Conservation (phyloP, 2,329 filamentous ascomycete species). For the Trichoderma sp. region DNA sequence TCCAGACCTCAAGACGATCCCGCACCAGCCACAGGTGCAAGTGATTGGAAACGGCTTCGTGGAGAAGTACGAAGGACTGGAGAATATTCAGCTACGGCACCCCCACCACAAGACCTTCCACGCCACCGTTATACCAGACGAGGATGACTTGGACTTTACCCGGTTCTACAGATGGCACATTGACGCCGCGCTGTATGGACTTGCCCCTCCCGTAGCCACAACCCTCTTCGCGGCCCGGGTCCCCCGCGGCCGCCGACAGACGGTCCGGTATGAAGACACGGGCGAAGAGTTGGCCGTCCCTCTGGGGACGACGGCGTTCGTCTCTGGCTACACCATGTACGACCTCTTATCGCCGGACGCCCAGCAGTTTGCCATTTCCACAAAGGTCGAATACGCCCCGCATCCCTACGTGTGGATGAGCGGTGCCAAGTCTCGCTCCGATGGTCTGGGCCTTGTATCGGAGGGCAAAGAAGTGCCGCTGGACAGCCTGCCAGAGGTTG, state of each 20-base stretch:
- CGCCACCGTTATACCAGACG: slow-evolving; percentile 55
- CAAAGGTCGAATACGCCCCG: slow-evolving; percentile 69
- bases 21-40: slow-evolving; percentile 71
- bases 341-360: slow-evolving; percentile 62
- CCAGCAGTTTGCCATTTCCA: slow-evolving; percentile 63
- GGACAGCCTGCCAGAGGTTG: slow-evolving; percentile 61
- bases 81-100: slow-evolving; percentile 65
- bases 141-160: slow-evolving; percentile 49
- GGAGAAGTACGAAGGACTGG: slow-evolving; percentile 65
- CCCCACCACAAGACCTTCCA: slow-evolving; percentile 79
- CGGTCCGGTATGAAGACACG: slow-evolving; percentile 68
- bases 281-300: slow-evolving; percentile 64
- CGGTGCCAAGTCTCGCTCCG: slow-evolving; percentile 60
- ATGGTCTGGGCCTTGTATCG: slow-evolving; percentile 68
- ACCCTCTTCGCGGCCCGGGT: slow-evolving; percentile 71
- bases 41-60: slow-evolving; percentile 75
- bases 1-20: slow-evolving; percentile 76
- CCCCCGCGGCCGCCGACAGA: slow-evolving; percentile 63
- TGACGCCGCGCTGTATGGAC: slow-evolving; percentile 71
- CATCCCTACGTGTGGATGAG: slow-evolving; percentile 85
- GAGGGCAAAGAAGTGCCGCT: slow-evolving; percentile 60
- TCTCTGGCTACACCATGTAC: slow-evolving; percentile 68
- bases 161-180: slow-evolving; percentile 78
- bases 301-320: slow-evolving; percentile 74
- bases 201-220: slow-evolving; percentile 71